Evolutionary conservation across 208 protist genomes (phyloP).

Genomic region (Leishmania lainsoni): DNA sequence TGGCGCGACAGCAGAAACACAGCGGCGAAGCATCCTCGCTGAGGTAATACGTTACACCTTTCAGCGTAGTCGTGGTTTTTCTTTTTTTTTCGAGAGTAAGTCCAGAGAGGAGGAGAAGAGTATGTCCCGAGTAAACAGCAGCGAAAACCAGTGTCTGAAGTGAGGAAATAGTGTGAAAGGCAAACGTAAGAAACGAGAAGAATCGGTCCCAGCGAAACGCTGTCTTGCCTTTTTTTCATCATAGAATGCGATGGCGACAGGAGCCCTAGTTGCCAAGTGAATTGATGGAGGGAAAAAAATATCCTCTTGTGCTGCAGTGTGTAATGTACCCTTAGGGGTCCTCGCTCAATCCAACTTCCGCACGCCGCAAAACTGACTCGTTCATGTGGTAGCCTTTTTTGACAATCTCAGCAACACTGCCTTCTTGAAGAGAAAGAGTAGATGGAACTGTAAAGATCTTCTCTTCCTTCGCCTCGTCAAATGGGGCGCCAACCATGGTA

Average conservation of each 20-base stretch:
- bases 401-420: conserved; percentile 51
- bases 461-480: conserved; percentile 46
- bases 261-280: neutral
- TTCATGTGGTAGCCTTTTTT: conserved; percentile 60
- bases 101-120: neutral
- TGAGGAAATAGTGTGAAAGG: neutral
- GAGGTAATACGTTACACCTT: neutral
- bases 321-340: conserved; percentile 12
- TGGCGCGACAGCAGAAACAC: conserved; percentile 22
- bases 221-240: neutral
- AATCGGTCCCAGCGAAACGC: neutral
- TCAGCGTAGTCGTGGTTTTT: neutral
- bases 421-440: conserved; percentile 25
- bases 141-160: neutral
- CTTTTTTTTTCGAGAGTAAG: neutral
- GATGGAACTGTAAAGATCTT: conserved; percentile 49
- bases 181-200: neutral
- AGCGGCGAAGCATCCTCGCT: conserved; percentile 44
- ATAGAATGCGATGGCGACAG: neutral
- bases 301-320: neutral
- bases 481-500: conserved; percentile 32
- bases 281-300: conserved; percentile 3
- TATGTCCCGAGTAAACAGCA: neutral
- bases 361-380: conserved; percentile 43
- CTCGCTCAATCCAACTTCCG: conserved; percentile 66